phyloP scores from a whole-genome alignment of 768 basidiomycete species.

The Boletus vinaceobasis region DNA sequence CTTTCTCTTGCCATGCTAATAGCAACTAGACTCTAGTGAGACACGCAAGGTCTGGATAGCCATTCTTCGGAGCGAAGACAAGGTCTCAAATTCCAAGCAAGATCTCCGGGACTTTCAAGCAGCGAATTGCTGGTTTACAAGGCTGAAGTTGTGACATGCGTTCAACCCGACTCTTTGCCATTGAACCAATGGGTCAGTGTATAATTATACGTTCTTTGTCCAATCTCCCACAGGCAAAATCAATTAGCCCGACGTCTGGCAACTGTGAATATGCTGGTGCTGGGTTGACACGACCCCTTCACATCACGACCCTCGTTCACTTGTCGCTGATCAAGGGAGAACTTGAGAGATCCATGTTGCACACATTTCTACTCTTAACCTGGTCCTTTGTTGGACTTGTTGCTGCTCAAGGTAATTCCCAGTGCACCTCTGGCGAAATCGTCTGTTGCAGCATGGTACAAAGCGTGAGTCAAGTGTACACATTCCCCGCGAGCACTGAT shows the following conservation, averaged over 20 bases:
- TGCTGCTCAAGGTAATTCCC: conserved; percentile 4
- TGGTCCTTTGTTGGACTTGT: conserved; percentile 3
- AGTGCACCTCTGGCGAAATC: conserved; percentile 7
- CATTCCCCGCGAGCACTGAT: not conserved
- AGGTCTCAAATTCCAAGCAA: not conserved
- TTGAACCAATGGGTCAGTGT: not conserved
- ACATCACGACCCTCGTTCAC: not conserved
- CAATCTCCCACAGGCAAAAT: not conserved
- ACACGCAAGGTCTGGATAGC: not conserved
- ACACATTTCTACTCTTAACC: not conserved
- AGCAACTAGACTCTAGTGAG: too few species aligned
- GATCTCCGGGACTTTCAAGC: not conserved
- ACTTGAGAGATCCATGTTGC: conserved; percentile 3
- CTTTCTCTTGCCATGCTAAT: too few species aligned
- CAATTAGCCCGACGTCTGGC: not conserved
- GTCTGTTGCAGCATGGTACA: conserved; percentile 10
- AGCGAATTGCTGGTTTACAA: not conserved
- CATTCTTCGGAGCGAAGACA: not conserved
- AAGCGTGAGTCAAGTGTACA: conserved; percentile 5
- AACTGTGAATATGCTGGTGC: not conserved
- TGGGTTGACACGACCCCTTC: not conserved
- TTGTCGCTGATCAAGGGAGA: not conserved
- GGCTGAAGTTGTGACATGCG: not conserved
- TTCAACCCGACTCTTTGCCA: not conserved
- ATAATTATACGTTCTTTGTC: not conserved